A percentile compares a stretch with the other conserved stretches of the same genome.
These are phyloP conservation scores for Colletotrichum cuscutae DNA, from an alignment of 2,329 filamentous ascomycete genomes.

Conservation along the genomic window DNA sequence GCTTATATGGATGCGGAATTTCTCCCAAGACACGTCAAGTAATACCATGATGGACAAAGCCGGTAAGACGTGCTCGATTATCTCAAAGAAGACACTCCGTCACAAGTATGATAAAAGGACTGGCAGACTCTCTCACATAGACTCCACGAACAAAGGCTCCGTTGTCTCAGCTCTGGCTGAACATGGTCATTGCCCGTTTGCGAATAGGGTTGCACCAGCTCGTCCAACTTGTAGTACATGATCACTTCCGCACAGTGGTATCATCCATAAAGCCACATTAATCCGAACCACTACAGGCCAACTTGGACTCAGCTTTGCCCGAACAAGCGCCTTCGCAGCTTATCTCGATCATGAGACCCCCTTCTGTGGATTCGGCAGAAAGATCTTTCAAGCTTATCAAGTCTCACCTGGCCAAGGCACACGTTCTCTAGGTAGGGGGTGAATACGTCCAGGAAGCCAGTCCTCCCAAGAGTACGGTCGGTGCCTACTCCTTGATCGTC, in stretches of 20 bases:
- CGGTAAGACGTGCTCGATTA: not conserved
- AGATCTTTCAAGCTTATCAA: not conserved
- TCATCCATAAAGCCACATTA: not conserved
- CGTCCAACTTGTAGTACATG: not conserved
- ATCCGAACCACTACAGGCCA: not conserved
- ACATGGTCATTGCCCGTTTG: not conserved
- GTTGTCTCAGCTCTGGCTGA: not conserved
- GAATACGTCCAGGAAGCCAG: not conserved
- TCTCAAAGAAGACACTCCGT: not conserved
- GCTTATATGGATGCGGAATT: not conserved
- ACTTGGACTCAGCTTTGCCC: not conserved
- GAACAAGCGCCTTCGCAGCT: not conserved
- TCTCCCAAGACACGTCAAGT: not conserved
- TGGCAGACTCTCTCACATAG: not conserved
- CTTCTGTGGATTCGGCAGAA: not conserved
- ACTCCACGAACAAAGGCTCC: not conserved
- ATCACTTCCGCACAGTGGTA: not conserved
- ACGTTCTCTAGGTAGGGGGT: too few species aligned
- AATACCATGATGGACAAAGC: not conserved
- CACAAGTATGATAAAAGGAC: not conserved
- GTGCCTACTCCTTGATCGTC: not conserved
- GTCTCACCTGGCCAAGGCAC: not conserved
- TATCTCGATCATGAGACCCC: not conserved
- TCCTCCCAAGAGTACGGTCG: not conserved
- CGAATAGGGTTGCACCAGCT: not conserved